phyloP scores from a whole-genome alignment of 176 grass and related monocot genomes.

The Juncus effusus region DNA sequence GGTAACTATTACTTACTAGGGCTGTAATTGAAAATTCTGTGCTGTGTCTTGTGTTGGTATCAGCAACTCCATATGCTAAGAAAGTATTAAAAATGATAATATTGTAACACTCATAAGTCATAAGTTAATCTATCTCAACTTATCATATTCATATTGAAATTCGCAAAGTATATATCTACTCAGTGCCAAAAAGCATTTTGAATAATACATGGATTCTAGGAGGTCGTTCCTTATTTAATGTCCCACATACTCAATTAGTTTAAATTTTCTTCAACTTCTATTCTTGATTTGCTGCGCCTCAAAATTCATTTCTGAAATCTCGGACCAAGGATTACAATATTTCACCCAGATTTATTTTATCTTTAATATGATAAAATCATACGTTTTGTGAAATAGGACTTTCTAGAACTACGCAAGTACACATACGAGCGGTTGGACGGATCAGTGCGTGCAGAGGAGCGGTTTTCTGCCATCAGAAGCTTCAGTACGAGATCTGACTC shows the following conservation, averaged over 20 bases:
- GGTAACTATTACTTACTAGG: not conserved
- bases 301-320: not conserved
- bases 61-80: too few species aligned
- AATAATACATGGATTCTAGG: too few species aligned
- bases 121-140: too few species aligned
- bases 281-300: not conserved
- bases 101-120: too few species aligned
- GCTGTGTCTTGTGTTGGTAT: too few species aligned
- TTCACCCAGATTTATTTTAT: not conserved
- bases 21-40: not conserved
- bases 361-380: not conserved
- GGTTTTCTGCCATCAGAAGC: slow-evolving; percentile 90
- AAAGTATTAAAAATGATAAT: too few species aligned
- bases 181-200: too few species aligned
- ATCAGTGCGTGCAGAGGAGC: slow-evolving; percentile 91
- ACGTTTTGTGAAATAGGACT: slow-evolving; percentile 48
- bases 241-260: not conserved
- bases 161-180: too few species aligned
- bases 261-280: not conserved
- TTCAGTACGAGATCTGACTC: slow-evolving; percentile 50
- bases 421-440: slow-evolving; percentile 90
- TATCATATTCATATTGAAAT: too few species aligned
- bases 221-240: too few species aligned
- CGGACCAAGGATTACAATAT: not conserved
- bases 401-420: slow-evolving; percentile 80